Evolutionary conservation across 2,329 filamentous ascomycete genomes (phyloP).

Genomic region (Xylariales sp.): DNA sequence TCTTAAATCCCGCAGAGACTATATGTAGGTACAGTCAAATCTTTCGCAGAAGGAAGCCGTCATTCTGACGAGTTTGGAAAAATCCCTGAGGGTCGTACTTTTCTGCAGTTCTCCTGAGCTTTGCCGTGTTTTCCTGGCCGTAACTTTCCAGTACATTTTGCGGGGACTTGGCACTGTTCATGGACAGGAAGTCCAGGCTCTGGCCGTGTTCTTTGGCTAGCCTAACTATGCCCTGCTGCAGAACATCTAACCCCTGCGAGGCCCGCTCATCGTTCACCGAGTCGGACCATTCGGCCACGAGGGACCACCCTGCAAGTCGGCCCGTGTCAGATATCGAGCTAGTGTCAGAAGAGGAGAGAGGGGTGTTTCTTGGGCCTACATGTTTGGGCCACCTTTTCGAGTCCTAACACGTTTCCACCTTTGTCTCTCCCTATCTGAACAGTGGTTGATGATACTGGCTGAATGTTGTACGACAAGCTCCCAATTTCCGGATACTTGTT

Average conservation of each 20-base stretch:
- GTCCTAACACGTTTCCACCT: constrained; percentile 30
- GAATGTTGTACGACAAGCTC: constrained; percentile 34
- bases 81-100: background rate
- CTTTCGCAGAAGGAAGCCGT: background rate
- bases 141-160: background rate
- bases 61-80: background rate
- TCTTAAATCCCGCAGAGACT: background rate
- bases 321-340: background rate
- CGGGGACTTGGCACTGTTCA: background rate
- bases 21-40: background rate
- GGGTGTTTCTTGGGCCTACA: constrained; percentile 27
- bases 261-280: background rate
- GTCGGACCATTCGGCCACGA: constrained; percentile 1
- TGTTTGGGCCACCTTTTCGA: constrained; percentile 34
- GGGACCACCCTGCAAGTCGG: background rate
- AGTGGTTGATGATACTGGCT: constrained; percentile 19
- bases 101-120: background rate
- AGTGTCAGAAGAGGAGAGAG: background rate
- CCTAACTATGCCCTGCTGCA: background rate
- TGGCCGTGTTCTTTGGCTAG: background rate
- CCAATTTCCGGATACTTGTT: constrained; percentile 1
- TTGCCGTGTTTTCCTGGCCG: background rate
- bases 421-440: constrained; percentile 12
- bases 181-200: background rate
- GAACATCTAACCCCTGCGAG: background rate